Conservation (phyloP, 2,329 filamentous ascomycete species). For the Pseudopyricularia cyperi region DNA sequence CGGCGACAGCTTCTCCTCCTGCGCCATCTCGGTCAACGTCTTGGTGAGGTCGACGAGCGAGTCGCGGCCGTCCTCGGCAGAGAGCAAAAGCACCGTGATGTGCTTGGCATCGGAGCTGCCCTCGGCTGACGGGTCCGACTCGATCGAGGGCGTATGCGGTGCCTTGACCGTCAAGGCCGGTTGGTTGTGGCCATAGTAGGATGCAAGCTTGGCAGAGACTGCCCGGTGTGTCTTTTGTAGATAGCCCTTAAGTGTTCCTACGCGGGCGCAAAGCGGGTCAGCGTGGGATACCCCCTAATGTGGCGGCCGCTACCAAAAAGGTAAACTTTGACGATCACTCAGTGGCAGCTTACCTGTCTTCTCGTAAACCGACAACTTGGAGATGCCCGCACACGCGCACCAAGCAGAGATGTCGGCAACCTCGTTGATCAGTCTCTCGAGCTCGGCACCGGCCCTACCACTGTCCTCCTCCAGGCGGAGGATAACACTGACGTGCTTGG, state of each 20-base stretch:
- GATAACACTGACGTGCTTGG: constrained; percentile 79
- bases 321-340: background rate
- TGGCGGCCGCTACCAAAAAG: background rate
- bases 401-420: constrained; percentile 85
- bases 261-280: background rate
- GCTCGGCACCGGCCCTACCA: constrained; percentile 53
- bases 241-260: constrained; percentile 80
- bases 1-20: constrained; percentile 69
- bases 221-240: constrained; percentile 73
- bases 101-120: constrained; percentile 23
- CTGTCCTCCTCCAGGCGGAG: constrained; percentile 57
- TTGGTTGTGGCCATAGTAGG: constrained; percentile 72
- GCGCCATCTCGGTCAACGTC: constrained; percentile 89
- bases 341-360: constrained; percentile 54
- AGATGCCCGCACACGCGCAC: constrained; percentile 82
- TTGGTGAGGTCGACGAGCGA: constrained; percentile 92
- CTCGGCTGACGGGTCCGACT: constrained; percentile 29
- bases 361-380: constrained; percentile 82
- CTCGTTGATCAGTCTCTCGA: constrained; percentile 80
- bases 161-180: constrained; percentile 61
- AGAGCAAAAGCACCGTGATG: constrained; percentile 63
- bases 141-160: constrained; percentile 52
- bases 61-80: constrained; percentile 77
- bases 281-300: background rate
- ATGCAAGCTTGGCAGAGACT: constrained; percentile 65